These are phyloP conservation scores for Pleurotus sapidus DNA, from an alignment of 768 basidiomycete species.

Conservation along the genomic window DNA sequence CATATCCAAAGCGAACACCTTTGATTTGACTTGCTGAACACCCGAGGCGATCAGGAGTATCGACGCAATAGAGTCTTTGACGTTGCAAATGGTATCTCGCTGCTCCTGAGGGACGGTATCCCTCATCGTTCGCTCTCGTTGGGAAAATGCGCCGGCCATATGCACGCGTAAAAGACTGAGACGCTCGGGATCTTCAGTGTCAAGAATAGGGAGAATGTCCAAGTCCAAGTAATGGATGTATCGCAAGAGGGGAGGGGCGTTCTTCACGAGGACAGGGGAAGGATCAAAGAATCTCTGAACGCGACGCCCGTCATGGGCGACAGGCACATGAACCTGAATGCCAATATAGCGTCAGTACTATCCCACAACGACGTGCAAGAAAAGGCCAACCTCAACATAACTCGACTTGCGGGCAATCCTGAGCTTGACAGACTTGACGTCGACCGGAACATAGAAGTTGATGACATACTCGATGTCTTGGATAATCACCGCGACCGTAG, in stretches of 20 bases:
- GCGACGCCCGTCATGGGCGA: conserved; percentile 9
- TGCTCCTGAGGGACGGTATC: background rate
- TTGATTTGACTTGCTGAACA: conserved; percentile 10
- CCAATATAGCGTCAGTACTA: no score
- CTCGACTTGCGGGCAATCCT: conserved; percentile 54
- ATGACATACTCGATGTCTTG: background rate
- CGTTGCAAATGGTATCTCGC: conserved; percentile 6
- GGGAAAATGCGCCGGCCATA: conserved; percentile 10
- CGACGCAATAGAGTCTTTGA: conserved; percentile 14
- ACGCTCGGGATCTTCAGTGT: conserved; percentile 9
- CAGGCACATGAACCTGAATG: conserved; percentile 14
- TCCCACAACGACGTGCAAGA: no score
- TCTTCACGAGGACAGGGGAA: conserved; percentile 10
- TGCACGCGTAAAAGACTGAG: conserved; percentile 15
- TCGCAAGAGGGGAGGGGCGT: conserved; percentile 15
- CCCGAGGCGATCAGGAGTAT: conserved; percentile 7
- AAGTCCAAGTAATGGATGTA: conserved; percentile 34
- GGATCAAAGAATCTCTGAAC: conserved; percentile 17
- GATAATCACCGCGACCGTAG: background rate
- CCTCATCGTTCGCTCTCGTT: conserved; percentile 12
- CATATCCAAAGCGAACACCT: conserved; percentile 20
- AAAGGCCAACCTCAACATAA: conserved; percentile 39
- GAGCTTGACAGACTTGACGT: conserved; percentile 30
- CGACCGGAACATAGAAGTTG: conserved; percentile 30
- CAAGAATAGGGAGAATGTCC: conserved; percentile 19